phyloP scores from a whole-genome alignment of 2,329 filamentous ascomycete species.

The Fusarium avenaceum region DNA sequence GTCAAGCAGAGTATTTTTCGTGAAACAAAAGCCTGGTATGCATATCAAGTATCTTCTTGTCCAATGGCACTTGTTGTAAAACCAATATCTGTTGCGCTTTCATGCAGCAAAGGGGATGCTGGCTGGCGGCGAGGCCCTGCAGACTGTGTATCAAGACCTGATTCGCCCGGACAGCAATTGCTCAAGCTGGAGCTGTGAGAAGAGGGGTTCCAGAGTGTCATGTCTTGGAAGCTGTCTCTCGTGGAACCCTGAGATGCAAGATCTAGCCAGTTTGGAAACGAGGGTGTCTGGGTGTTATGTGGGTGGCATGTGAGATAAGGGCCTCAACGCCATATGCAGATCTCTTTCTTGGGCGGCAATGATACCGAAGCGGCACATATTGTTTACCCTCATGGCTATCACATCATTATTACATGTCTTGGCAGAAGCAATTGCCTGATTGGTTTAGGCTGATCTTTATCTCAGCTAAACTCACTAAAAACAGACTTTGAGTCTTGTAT shows the following conservation, averaged over 20 bases:
- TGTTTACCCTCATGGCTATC: neutral
- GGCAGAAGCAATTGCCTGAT: neutral
- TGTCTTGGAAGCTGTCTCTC: slow-evolving; percentile 21
- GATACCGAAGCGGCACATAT: neutral
- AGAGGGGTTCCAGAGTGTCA: slow-evolving; percentile 7
- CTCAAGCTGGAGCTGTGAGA: slow-evolving; percentile 2
- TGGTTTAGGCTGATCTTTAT: neutral
- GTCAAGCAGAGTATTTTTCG: neutral
- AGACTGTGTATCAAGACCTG: neutral
- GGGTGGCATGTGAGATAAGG: slow-evolving; percentile 2
- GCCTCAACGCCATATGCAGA: slow-evolving; percentile 4
- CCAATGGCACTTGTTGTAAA: slow-evolving; percentile 3
- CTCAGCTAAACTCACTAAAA: neutral
- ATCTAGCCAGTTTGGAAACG: slow-evolving; percentile 8
- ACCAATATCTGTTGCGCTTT: neutral
- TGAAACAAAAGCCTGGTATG: slow-evolving; percentile 3
- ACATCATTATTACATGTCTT: neutral
- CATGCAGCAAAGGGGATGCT: neutral
- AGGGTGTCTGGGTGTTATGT: neutral
- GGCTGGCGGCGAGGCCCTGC: neutral
- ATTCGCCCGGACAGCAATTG: slow-evolving; percentile 12
- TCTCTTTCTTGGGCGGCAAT: neutral
- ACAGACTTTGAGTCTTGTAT: neutral
- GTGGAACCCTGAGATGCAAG: slow-evolving; percentile 13
- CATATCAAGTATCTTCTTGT: neutral